phyloP scores from a whole-genome alignment of 805 yeast species.

The Clavispora asparagi region DNA sequence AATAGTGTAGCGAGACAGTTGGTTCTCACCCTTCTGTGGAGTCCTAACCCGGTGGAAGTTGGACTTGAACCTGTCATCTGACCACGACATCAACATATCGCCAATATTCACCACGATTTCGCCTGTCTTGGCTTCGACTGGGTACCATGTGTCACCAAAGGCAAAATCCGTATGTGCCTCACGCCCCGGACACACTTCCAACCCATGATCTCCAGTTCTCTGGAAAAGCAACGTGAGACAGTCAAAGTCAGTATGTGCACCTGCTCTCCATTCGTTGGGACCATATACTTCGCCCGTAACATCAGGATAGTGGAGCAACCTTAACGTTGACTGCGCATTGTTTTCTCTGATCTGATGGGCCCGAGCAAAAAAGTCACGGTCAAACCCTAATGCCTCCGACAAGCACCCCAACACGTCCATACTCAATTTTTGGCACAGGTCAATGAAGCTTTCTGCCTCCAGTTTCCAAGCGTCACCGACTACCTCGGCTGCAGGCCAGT shows the following conservation, averaged over 20 bases:
- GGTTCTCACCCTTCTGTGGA: slow-evolving; percentile 22
- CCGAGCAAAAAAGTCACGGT: slow-evolving; percentile 18
- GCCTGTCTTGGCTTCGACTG: slow-evolving; percentile 27
- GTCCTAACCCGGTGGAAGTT: slow-evolving; percentile 31
- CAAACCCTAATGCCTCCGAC: slow-evolving; percentile 26
- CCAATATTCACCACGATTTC: slow-evolving; percentile 33
- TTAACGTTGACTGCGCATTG: slow-evolving; percentile 29
- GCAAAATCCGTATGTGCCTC: slow-evolving; percentile 31
- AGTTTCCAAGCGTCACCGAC: slow-evolving; percentile 22
- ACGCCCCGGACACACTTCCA: slow-evolving; percentile 34
- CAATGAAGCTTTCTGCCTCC: slow-evolving; percentile 9
- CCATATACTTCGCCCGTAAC: slow-evolving; percentile 17
- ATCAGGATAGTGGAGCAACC: slow-evolving; percentile 28
- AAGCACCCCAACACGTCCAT: slow-evolving; percentile 20
- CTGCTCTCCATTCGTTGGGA: slow-evolving; percentile 29
- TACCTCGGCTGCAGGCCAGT: slow-evolving; percentile 27
- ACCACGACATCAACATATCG: slow-evolving; percentile 36
- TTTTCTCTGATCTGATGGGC: slow-evolving; percentile 20
- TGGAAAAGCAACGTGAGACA: slow-evolving; percentile 29
- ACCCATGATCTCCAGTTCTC: slow-evolving; percentile 30
- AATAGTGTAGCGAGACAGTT: slow-evolving; percentile 24
- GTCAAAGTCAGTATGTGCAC: slow-evolving; percentile 34
- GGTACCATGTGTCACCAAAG: slow-evolving; percentile 28
- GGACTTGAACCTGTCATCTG: slow-evolving; percentile 25
- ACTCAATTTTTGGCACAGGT: slow-evolving; percentile 20